These are phyloP conservation scores for Pseudocercospora eumusae DNA, from an alignment of 2,329 filamentous ascomycete species.

Conservation along the genomic window DNA sequence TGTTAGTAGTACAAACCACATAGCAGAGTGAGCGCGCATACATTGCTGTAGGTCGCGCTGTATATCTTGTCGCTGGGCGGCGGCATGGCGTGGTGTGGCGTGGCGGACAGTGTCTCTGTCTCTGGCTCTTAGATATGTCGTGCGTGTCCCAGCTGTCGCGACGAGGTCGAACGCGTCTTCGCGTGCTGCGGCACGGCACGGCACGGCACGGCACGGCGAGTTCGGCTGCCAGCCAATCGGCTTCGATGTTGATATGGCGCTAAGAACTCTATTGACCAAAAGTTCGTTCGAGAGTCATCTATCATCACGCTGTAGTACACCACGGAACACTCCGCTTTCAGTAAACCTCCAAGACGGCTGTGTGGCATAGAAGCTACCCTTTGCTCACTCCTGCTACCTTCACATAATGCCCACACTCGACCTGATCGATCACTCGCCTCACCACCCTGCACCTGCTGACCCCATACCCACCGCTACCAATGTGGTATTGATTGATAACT, in stretches of 20 bases:
- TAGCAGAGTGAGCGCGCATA: conserved; percentile 4
- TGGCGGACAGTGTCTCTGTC: conserved; percentile 8
- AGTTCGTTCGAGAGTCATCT: too few relatives aligned
- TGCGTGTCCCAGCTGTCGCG: neutral
- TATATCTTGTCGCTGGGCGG: conserved; percentile 53
- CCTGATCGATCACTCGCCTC: conserved; percentile 80
- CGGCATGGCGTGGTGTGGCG: conserved; percentile 33
- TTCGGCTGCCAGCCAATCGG: neutral
- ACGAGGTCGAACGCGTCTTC: conserved; percentile 6
- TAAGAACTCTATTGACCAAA: neutral
- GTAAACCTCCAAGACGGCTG: neutral
- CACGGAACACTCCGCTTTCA: neutral
- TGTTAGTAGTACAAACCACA: conserved; percentile 14
- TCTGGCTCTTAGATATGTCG: neutral
- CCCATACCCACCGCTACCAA: conserved; percentile 80
- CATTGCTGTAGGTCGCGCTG: conserved; percentile 64
- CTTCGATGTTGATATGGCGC: neutral
- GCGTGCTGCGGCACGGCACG: neutral
- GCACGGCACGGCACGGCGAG: neutral
- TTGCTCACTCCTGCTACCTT: neutral
- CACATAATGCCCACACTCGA: conserved; percentile 38
- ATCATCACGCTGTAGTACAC: too few relatives aligned
- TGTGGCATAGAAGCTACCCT: neutral
- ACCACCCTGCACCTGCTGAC: conserved; percentile 73
- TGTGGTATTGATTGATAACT: conserved; percentile 95